Conservation (phyloP, 345 rosid species). For the Eucalyptus viminalis region DNA sequence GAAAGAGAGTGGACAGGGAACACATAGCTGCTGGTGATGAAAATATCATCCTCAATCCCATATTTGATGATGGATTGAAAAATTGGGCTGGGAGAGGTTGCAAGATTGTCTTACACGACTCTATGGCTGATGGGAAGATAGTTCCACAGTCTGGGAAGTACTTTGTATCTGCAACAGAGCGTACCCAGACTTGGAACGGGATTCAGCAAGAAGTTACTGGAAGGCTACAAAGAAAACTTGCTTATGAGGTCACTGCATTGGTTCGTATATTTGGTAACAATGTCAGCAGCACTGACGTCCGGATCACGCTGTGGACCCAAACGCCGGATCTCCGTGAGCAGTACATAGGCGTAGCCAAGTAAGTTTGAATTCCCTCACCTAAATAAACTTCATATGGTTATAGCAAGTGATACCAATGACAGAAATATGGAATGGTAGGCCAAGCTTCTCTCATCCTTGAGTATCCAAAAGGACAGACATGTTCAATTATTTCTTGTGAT, state of each 20-base stretch:
- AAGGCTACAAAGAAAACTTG: slow-evolving; percentile 69
- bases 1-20: slow-evolving; percentile 2
- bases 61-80: slow-evolving; percentile 65
- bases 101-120: slow-evolving; percentile 62
- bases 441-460: not conserved
- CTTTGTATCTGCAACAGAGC: slow-evolving; percentile 76
- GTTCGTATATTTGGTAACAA: slow-evolving; percentile 66
- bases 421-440: not conserved
- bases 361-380: slow-evolving; percentile 2
- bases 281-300: slow-evolving; percentile 46
- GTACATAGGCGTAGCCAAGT: slow-evolving; percentile 78
- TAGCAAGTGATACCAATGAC: not conserved
- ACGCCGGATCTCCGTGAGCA: slow-evolving; percentile 60
- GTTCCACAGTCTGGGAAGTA: slow-evolving; percentile 60
- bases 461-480: not conserved
- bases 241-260: slow-evolving; percentile 62
- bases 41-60: slow-evolving; percentile 63
- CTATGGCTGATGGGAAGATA: slow-evolving; percentile 71
- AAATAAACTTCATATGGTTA: not conserved
- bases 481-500: not conserved
- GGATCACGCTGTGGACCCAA: slow-evolving; percentile 75
- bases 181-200: slow-evolving; percentile 88
- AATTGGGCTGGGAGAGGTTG: slow-evolving; percentile 98
- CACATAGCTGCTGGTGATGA: slow-evolving; percentile 24
- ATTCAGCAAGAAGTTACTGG: slow-evolving; percentile 89